These are phyloP conservation scores for Exserohilum turcica DNA, from an alignment of 2,329 filamentous ascomycete genomes.

Conservation along the genomic window DNA sequence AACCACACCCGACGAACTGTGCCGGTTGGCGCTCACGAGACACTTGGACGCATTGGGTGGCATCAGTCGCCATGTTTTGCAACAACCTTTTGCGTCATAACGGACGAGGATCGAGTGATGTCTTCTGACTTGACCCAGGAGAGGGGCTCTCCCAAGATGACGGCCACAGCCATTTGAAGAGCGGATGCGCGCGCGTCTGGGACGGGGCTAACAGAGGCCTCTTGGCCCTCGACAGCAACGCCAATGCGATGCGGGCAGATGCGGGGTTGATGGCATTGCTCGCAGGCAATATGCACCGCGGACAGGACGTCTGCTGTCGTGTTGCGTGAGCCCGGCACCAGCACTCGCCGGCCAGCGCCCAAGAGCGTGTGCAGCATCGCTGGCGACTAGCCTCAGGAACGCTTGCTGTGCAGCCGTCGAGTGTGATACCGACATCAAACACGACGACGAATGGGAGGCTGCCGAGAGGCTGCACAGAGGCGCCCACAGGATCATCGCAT, in stretches of 20 bases:
- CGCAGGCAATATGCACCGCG: constrained; percentile 24
- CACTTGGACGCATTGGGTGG: background rate
- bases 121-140: constrained; percentile 3
- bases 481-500: constrained; percentile 24
- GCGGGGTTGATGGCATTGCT: constrained; percentile 42
- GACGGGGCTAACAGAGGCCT: constrained; percentile 32
- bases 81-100: constrained; percentile 1
- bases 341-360: constrained; percentile 10
- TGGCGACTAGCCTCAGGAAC: constrained; percentile 37
- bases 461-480: constrained; percentile 20
- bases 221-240: constrained; percentile 35
- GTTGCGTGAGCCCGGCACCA: constrained; percentile 26
- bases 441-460: constrained; percentile 23
- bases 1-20: background rate
- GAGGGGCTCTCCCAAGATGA: constrained; percentile 1
- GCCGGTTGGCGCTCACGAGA: background rate
- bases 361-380: constrained; percentile 20
- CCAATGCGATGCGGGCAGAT: constrained; percentile 40
- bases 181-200: constrained; percentile 31
- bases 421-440: constrained; percentile 13
- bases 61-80: background rate
- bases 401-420: constrained; percentile 18
- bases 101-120: background rate
- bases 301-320: constrained; percentile 22
- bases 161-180: constrained; percentile 4